phyloP scores from a whole-genome alignment of 805 yeast species.

The Kodamaea laetipori region DNA sequence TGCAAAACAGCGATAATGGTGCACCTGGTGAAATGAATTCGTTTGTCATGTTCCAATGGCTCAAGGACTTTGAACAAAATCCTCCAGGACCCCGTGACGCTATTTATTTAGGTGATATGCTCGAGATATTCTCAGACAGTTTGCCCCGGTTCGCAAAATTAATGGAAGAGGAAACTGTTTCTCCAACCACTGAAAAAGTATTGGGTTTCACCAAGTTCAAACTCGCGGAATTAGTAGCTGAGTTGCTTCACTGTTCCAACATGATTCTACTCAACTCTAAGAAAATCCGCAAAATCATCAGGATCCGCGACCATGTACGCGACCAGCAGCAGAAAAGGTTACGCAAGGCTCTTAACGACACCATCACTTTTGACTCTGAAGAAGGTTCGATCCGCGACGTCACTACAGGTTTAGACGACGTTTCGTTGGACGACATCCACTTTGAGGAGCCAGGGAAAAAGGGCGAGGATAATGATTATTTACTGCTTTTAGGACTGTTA shows the following conservation, averaged over 20 bases:
- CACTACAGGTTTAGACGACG: constrained; percentile 39
- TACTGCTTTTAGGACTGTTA: constrained; percentile 25
- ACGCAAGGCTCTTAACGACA: constrained; percentile 12
- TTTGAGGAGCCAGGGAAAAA: constrained; percentile 19
- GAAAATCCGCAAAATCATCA: constrained; percentile 66
- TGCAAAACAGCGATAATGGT: constrained; percentile 29
- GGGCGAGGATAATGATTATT: constrained; percentile 22
- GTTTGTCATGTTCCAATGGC: constrained; percentile 45
- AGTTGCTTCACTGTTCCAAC: constrained; percentile 93
- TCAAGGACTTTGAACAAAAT: constrained; percentile 65
- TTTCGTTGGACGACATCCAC: constrained; percentile 38
- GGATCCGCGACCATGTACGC: constrained; percentile 69
- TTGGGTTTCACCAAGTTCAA: constrained; percentile 91
- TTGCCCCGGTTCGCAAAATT: constrained; percentile 70
- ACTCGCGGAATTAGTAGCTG: constrained; percentile 90
- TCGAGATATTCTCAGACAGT: constrained; percentile 72
- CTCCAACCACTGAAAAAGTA: constrained; percentile 43
- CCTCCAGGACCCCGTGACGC: constrained; percentile 95
- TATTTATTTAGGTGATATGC: constrained; percentile 84
- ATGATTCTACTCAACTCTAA: constrained; percentile 87
- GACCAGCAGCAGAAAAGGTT: constrained; percentile 44
- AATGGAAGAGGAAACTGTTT: constrained; percentile 37
- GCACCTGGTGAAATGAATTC: constrained; percentile 41
- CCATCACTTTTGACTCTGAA: constrained; percentile 17
- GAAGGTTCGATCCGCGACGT: constrained; percentile 28